A percentile compares a stretch with the other conserved stretches of the same genome.
These are phyloP conservation scores for Exophiala alcalophila DNA, from an alignment of 2,329 filamentous ascomycete species.

Conservation along the genomic window DNA sequence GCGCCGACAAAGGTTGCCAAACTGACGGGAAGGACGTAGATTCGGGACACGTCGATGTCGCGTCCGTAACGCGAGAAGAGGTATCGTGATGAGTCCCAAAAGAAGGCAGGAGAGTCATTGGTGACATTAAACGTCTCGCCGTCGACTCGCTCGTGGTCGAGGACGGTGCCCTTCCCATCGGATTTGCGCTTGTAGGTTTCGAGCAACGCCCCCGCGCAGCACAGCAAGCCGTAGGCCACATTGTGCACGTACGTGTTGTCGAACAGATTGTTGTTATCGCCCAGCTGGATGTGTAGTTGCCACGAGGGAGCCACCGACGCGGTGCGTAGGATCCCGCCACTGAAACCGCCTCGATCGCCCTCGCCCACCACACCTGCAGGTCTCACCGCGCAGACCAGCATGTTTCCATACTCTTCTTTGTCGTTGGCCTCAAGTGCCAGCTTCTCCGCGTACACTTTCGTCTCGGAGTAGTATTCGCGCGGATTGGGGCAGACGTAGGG, in stretches of 20 bases:
- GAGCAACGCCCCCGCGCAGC: conserved; percentile 72
- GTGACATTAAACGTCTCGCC: conserved; percentile 89
- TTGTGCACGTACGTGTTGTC: conserved; percentile 70
- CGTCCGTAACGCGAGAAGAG: conserved; percentile 62
- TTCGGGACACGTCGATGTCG: conserved; percentile 42
- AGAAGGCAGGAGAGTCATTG: conserved; percentile 83
- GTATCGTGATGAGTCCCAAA: conserved; percentile 81
- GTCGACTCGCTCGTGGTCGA: conserved; percentile 71
- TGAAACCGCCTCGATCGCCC: conserved; percentile 69
- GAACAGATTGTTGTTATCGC: conserved; percentile 67
- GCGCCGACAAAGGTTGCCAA: conserved; percentile 42
- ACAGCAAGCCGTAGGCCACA: conserved; percentile 74
- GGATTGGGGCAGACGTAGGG: conserved; percentile 69
- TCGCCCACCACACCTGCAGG: conserved; percentile 89
- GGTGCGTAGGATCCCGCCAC: conserved; percentile 70
- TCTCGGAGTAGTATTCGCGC: conserved; percentile 82
- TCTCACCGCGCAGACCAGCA: conserved; percentile 77
- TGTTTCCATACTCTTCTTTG: conserved; percentile 53
- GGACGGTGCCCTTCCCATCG: conserved; percentile 54
- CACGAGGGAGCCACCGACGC: conserved; percentile 56
- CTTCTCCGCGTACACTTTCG: conserved; percentile 81
- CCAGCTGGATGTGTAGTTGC: conserved; percentile 76
- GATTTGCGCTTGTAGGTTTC: conserved; percentile 50
- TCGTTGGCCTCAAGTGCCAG: conserved; percentile 71
- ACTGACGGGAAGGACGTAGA: conserved; percentile 42